Evolutionary conservation across 2,329 filamentous ascomycete genomes (phyloP).

Genomic region (Cladosporium sp.): DNA sequence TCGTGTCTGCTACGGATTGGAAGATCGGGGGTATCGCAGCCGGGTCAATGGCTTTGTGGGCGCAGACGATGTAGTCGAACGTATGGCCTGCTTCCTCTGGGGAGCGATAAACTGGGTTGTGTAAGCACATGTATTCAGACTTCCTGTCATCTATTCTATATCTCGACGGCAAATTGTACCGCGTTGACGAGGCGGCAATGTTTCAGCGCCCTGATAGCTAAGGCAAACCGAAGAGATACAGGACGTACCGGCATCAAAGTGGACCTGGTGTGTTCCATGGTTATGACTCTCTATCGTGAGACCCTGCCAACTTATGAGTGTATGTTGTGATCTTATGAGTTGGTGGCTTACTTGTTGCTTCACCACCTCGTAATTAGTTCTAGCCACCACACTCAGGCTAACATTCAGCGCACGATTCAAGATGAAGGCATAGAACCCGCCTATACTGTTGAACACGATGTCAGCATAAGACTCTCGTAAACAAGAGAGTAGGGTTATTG

Average conservation of each 20-base stretch:
- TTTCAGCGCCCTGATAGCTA: not conserved
- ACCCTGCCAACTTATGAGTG: constrained; percentile 35
- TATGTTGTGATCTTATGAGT: not conserved
- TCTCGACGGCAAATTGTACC: not conserved
- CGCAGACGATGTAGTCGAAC: constrained; percentile 53
- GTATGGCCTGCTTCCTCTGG: constrained; percentile 36
- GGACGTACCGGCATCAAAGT: constrained; percentile 28
- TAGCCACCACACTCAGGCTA: constrained; percentile 47
- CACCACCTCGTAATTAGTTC: constrained; percentile 51
- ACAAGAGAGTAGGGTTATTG: not conserved
- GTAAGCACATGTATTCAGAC: not conserved
- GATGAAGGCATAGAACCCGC: constrained; percentile 61
- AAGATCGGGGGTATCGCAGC: constrained; percentile 42
- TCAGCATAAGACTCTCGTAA: constrained; percentile 31
- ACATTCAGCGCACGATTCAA: constrained; percentile 47
- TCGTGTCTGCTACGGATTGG: constrained; percentile 40
- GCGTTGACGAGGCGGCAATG: not conserved
- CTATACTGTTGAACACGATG: constrained; percentile 46
- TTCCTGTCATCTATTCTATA: not conserved
- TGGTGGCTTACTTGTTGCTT: constrained; percentile 40
- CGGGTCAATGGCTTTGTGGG: constrained; percentile 49
- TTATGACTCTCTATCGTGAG: constrained; percentile 47
- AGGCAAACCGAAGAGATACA: not conserved
- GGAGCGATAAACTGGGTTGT: constrained; percentile 45
- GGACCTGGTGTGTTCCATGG: constrained; percentile 43